These are phyloP conservation scores for Rehmannia glutinosa DNA, from an alignment of 257 asterid genomes.

Conservation along the genomic window DNA sequence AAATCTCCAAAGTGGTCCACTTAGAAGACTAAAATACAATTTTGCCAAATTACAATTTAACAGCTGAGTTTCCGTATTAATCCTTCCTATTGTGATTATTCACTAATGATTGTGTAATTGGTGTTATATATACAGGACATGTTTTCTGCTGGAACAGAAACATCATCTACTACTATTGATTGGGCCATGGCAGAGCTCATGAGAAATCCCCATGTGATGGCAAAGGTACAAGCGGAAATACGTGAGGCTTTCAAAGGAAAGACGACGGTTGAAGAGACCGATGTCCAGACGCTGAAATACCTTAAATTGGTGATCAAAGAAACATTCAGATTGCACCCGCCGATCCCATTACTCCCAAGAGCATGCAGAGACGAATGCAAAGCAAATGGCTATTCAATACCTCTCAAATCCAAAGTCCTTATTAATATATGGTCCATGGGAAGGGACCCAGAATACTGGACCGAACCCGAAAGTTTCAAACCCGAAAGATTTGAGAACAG, in stretches of 20 bases:
- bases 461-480: slow-evolving; percentile 14
- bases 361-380: slow-evolving; percentile 25
- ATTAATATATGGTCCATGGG: slow-evolving; percentile 31
- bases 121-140: slow-evolving; percentile 14
- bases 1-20: too few relatives aligned
- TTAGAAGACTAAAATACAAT: too few relatives aligned
- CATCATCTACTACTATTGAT: slow-evolving; percentile 19
- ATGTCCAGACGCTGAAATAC: slow-evolving; percentile 1
- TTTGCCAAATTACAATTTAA: too few relatives aligned
- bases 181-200: slow-evolving; percentile 42
- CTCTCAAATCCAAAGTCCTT: slow-evolving; percentile 17
- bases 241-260: slow-evolving; percentile 19
- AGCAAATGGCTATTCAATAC: slow-evolving; percentile 24
- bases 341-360: slow-evolving; percentile 26
- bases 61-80: too few relatives aligned
- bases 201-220: slow-evolving; percentile 26
- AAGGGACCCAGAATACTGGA: slow-evolving; percentile 28
- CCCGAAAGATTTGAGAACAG: slow-evolving; percentile 26
- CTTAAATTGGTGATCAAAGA: slow-evolving; percentile 30
- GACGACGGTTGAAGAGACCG: slow-evolving; percentile 8
- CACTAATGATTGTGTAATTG: not conserved
- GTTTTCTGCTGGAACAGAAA: slow-evolving; percentile 33
- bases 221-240: slow-evolving; percentile 21
- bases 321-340: slow-evolving; percentile 36
- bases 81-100: not conserved